Conservation (phyloP, 2,329 filamentous ascomycete genomes). For the Calcarisporium arbuscula region DNA sequence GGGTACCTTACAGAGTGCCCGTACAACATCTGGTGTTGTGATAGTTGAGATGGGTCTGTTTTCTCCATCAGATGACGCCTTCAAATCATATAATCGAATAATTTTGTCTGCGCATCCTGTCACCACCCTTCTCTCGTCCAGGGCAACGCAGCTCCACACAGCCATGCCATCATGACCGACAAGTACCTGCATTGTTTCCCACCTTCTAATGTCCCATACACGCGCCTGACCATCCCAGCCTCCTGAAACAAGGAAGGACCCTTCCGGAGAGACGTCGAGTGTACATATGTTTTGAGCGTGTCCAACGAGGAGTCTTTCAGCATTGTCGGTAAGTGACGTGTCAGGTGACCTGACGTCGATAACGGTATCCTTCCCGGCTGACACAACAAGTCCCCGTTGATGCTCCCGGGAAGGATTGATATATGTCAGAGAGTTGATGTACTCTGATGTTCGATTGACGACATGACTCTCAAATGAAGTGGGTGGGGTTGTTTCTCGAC, state of each 20-base stretch:
- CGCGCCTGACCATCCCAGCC: slow-evolving; percentile 89
- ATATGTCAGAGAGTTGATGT: slow-evolving; percentile 80
- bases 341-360: slow-evolving; percentile 79
- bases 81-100: slow-evolving; percentile 76
- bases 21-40: slow-evolving; percentile 72
- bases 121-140: slow-evolving; percentile 72
- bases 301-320: slow-evolving; percentile 78
- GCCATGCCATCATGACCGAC: slow-evolving; percentile 67
- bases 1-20: slow-evolving; percentile 81
- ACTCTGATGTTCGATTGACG: slow-evolving; percentile 72
- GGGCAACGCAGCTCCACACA: slow-evolving; percentile 87
- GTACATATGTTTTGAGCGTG: slow-evolving; percentile 86
- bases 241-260: slow-evolving; percentile 75
- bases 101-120: slow-evolving; percentile 90
- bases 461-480: slow-evolving; percentile 73
- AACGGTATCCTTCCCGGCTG: slow-evolving; percentile 85
- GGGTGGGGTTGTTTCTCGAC: slow-evolving; percentile 56
- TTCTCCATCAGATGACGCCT: slow-evolving; percentile 50
- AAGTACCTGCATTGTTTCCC: slow-evolving; percentile 69
- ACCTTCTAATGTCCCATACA: slow-evolving; percentile 79
- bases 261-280: slow-evolving; percentile 68
- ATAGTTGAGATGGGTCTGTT: slow-evolving; percentile 48
- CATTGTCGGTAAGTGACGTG: slow-evolving; percentile 63
- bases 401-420: slow-evolving; percentile 61
- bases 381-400: slow-evolving; percentile 75